Base-by-base conservation (phyloP, 208 protist species). In the Acanthamoeba rhysodes region DNA sequence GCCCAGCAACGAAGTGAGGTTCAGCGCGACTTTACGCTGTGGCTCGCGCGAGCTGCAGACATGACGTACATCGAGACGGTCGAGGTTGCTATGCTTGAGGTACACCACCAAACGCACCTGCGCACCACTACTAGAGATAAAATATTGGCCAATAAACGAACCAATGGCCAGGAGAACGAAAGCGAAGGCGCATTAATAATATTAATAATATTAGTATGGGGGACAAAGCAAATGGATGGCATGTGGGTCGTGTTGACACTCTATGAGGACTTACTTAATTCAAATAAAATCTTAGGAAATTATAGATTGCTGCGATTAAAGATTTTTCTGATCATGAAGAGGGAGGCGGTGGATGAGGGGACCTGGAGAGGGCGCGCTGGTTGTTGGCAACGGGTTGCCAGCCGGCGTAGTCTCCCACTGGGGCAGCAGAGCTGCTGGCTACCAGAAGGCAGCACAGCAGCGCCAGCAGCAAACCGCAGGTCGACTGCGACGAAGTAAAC, bases 71-170 rank as follows among this genome's bases (percentile, higher is more conserved):
- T 80, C 72, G 32, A 80, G 29, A 80, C 72, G 72, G 32, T 80
- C 72, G 5, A 80, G 72, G 72, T 80, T 80, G 72, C 72, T 80
- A 32, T 80, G 72, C 72, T 80, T 80, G 29, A 80, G 32, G 72
- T 80, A 80, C 29, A 80, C 72, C 12, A 80, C 72, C 72, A 80
- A 27, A 2, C 72, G 72, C 72, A 80, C 72, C 6, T 80, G 72
- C 72, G 16, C 72, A 22, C 50, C 72, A 18, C 72, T 80, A 34
- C 9, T 18, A 1, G 22, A 16, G 9, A 16, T 10, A n/a, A 0
- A 29, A 70, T 10, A 22, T 22, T 70, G 62, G 27, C 27, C 0
- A 29, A 22, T 76, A 41, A n/a, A 16, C 4, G 27, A n/a, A 41
- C 68, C 16, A 76, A 59, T 16, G 53, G 1, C 0, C 2, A 59